Base-by-base conservation (phyloP, 1,284 basidiomycete species). In the Puccinia horiana region DNA sequence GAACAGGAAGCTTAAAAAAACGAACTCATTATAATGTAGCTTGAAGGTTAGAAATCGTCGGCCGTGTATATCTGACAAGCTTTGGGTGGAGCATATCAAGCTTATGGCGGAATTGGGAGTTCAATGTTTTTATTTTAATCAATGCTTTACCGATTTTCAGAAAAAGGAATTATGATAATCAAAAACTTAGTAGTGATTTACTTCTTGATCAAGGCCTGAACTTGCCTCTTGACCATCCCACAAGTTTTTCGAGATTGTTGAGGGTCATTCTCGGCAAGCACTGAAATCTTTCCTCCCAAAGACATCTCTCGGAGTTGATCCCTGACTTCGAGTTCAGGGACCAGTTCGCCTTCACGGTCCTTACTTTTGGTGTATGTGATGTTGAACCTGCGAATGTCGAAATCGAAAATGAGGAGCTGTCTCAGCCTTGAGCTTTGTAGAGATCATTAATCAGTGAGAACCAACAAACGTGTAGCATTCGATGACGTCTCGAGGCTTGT, bases 81-180 rank as follows among this genome's bases (percentile, higher is more conserved):
- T 81, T 72, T 81, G 79, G 26, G 79, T 81, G 18, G 79, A 81
- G 47, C 79, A 81, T 29, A 81, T 81, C 18, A 81, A 54, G 63
- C 79, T 81, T 26, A 6, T 72, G 37, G 40, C 2, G 29, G 18
- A 67, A 40, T 61, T 5, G 20, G 23, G 40, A 11, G 29, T n/a
- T n/a, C n/a, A 76, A 40, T 3, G 8, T 61, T 76, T 61, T 37
- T 14, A 42, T 37, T 44, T 16, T n/a, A 47, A 20, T 47, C 23
- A 77, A 54, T 26, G 23, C 29, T 26, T 74, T 32, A 6, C 29
- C 29, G 9, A 56, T 47, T 42, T 23, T 49, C 35, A 72, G 4
- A 29, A 26, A 49, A 32, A 49, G 42, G 47, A 52, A 44, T 63
- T 23, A 9, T 11, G 23, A 26, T 26, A 32, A 44, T 42, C 11